phyloP scores from a whole-genome alignment of 2,329 filamentous ascomycete species.

The Nectriaceae sp. region DNA sequence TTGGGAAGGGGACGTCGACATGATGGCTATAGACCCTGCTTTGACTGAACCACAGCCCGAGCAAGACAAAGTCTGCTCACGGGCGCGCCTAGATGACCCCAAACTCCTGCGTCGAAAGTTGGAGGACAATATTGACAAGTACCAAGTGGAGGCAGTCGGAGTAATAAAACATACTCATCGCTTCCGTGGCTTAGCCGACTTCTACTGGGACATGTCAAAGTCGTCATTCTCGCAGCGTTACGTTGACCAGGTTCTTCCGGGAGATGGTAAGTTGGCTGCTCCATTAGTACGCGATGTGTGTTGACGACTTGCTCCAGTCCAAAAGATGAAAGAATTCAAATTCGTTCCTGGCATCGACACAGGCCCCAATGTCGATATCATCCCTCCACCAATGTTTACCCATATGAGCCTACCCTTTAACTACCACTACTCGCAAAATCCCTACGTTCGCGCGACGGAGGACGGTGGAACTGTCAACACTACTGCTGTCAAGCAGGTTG shows the following conservation, averaged over 20 bases:
- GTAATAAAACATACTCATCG: conserved; percentile 79
- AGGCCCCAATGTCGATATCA: conserved; percentile 65
- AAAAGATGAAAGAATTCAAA: conserved; percentile 61
- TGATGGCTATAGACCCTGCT: conserved; percentile 26
- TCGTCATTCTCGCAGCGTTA: conserved; percentile 73
- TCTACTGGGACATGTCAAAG: conserved; percentile 73
- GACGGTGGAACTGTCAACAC: conserved; percentile 59
- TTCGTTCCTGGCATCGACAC: conserved; percentile 64
- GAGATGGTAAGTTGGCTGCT: conserved; percentile 58
- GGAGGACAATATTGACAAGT: conserved; percentile 68
- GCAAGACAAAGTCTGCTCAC: conserved; percentile 39
- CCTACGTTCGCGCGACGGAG: conserved; percentile 66
- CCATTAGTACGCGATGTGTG: not conserved
- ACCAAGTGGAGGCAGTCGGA: conserved; percentile 70
- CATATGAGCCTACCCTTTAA: conserved; percentile 74
- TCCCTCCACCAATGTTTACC: conserved; percentile 79
- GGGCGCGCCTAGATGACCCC: conserved; percentile 54
- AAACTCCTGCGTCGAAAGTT: conserved; percentile 61
- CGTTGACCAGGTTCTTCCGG: conserved; percentile 68
- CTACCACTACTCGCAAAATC: conserved; percentile 84
- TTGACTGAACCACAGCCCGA: conserved; percentile 12
- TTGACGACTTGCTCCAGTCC: conserved; percentile 37
- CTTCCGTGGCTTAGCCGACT: conserved; percentile 85
- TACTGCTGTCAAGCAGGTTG: conserved; percentile 58
- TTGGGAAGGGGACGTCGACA: conserved; percentile 51